Evolutionary conservation across 2,329 filamentous ascomycete species (phyloP).

Genomic region (Verruconis gallopava): DNA sequence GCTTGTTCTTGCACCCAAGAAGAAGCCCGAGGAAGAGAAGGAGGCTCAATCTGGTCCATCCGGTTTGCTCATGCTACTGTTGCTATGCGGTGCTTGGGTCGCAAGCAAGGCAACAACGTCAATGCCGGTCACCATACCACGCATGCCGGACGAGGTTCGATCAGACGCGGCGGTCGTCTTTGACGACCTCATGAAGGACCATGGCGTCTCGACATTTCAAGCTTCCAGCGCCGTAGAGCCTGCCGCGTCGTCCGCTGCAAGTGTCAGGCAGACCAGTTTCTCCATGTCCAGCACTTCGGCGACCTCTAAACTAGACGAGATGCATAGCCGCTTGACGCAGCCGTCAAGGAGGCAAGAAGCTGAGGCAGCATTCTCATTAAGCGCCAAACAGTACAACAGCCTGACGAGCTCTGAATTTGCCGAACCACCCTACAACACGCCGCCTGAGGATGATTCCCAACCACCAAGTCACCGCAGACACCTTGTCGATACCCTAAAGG

Average conservation of each 20-base stretch:
- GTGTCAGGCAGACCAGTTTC: conserved; percentile 1
- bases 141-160: conserved; percentile 68
- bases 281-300: conserved; percentile 9
- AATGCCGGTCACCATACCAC: conserved; percentile 42
- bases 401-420: conserved; percentile 65
- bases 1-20: conserved; percentile 29
- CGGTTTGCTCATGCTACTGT: conserved; percentile 81
- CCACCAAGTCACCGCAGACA: conserved; percentile 54
- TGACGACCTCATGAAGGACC: conserved; percentile 71
- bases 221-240: conserved; percentile 25
- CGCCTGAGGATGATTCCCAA: conserved; percentile 29
- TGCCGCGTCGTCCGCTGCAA: conserved; percentile 18
- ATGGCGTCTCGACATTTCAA: conserved; percentile 47
- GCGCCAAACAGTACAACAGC: conserved; percentile 76
- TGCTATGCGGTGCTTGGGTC: conserved; percentile 92
- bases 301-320: conserved; percentile 22
- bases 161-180: conserved; percentile 65
- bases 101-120: conserved; percentile 70
- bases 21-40: conserved; percentile 22
- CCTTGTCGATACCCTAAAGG: conserved; percentile 66
- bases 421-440: conserved; percentile 29
- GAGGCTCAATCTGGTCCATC: conserved; percentile 56
- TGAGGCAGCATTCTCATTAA: conserved; percentile 78
- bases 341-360: conserved; percentile 76
- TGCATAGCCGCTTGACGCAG: conserved; percentile 33